Percentiles rank a stretch among this genome's conserved stretches.
phyloP scores from a whole-genome alignment of 163 green algal species.

The Scenedesmus sp. region DNA sequence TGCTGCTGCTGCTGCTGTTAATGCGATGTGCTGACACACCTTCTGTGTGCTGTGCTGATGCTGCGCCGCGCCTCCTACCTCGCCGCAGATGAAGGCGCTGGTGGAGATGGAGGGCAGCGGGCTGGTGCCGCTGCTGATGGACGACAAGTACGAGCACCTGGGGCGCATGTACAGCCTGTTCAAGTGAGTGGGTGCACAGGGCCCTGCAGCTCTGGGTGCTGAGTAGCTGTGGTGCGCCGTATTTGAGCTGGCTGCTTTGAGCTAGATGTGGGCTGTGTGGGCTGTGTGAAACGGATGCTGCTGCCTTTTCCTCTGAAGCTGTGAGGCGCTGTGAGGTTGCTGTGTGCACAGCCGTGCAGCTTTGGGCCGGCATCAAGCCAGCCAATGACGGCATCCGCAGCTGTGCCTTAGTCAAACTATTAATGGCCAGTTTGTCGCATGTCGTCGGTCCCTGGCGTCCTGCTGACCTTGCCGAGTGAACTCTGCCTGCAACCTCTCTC shows the following conservation, averaged over 20 bases:
- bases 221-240: not conserved
- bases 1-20: not conserved
- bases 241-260: no score
- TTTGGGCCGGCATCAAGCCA: no score
- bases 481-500: no score
- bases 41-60: not conserved
- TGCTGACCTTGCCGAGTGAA: no score
- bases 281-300: not conserved
- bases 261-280: no score
- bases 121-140: constrained; percentile 86
- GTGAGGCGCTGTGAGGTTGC: no score
- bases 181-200: constrained; percentile 12
- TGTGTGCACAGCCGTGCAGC: no score
- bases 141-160: constrained; percentile 90
- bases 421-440: no score
- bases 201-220: not conserved
- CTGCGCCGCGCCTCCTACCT: not conserved
- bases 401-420: no score
- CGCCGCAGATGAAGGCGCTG: constrained; percentile 82
- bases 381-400: no score
- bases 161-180: constrained; percentile 93
- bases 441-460: no score
- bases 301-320: no score
- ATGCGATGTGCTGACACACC: not conserved
- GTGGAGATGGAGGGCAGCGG: constrained; percentile 95